phyloP scores from a whole-genome alignment of 2,329 filamentous ascomycete genomes.

The Clarireedia paspali region DNA sequence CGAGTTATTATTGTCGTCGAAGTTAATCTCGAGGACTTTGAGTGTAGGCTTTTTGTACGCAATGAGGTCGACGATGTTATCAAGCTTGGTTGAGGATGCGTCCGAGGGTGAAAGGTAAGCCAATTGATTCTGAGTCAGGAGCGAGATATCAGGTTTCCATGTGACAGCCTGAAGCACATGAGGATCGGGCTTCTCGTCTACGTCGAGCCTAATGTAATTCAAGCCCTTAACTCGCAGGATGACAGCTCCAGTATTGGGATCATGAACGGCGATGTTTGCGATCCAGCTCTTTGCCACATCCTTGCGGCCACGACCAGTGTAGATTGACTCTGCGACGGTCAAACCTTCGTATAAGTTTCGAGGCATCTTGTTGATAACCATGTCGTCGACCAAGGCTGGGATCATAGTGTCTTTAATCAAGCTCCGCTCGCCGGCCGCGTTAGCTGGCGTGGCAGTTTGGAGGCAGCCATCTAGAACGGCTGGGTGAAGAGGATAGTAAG shows the following conservation, averaged over 20 bases:
- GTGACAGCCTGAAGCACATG: conserved; percentile 4
- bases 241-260: conserved; percentile 13
- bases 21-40: conserved; percentile 28
- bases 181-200: background rate
- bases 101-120: background rate
- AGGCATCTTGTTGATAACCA: conserved; percentile 17
- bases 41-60: conserved; percentile 31
- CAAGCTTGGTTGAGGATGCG: background rate
- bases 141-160: conserved; percentile 23
- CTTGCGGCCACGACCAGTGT: conserved; percentile 7
- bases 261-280: conserved; percentile 10
- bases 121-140: conserved; percentile 13
- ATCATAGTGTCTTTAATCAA: conserved; percentile 15
- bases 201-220: conserved; percentile 10
- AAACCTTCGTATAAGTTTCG: conserved; percentile 3
- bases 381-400: conserved; percentile 17
- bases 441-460: conserved; percentile 22
- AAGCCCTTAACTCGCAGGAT: conserved; percentile 20
- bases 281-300: conserved; percentile 8
- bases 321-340: conserved; percentile 4
- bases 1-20: conserved; percentile 18
- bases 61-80: conserved; percentile 28
- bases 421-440: conserved; percentile 14
- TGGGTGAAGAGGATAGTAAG: conserved; percentile 29
- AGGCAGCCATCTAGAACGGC: conserved; percentile 26